Conservation (phyloP, 371 early-diverging fungal genomes). For the Sporodiniella umbellata region DNA sequence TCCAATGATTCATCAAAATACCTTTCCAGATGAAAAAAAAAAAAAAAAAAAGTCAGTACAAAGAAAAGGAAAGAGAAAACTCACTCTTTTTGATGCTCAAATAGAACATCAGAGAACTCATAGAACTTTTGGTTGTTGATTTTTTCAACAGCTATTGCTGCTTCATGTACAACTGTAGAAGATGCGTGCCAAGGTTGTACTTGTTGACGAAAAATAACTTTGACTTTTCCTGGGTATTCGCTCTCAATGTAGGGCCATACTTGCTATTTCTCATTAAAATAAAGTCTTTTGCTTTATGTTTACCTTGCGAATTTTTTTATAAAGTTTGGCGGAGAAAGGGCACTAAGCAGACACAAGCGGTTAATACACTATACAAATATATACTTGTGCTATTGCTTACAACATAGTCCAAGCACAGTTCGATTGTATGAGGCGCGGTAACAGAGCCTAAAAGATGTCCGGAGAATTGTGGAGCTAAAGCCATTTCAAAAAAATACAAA, state of each 20-base stretch:
- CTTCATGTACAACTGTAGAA: constrained; percentile 74
- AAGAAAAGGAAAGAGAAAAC: too few species aligned
- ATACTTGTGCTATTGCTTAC: constrained; percentile 19
- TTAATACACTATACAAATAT: too few species aligned
- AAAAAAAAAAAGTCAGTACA: too few species aligned
- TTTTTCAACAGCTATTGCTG: constrained; percentile 75
- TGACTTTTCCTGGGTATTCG: constrained; percentile 47
- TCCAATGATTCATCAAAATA: constrained; percentile 71
- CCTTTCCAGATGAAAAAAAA: constrained; percentile 15
- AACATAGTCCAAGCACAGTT: constrained; percentile 66
- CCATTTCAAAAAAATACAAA: constrained; percentile 21
- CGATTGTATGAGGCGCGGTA: constrained; percentile 54
- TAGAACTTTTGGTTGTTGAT: constrained; percentile 57
- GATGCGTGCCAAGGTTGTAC: constrained; percentile 85
- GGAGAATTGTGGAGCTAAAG: constrained; percentile 47
- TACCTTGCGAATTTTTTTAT: constrained; percentile 50
- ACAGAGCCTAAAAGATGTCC: constrained; percentile 59
- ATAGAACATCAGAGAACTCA: constrained; percentile 53
- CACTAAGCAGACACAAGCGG: constrained; percentile 34
- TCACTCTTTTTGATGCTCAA: constrained; percentile 60
- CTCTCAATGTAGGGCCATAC: constrained; percentile 58
- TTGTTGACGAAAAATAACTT: constrained; percentile 75
- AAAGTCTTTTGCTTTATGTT: background rate
- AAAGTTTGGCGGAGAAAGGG: constrained; percentile 62
- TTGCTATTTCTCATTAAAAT: constrained; percentile 20